These are phyloP conservation scores for Thelephora terrestris DNA, from an alignment of 1,284 basidiomycete genomes.

Conservation along the genomic window DNA sequence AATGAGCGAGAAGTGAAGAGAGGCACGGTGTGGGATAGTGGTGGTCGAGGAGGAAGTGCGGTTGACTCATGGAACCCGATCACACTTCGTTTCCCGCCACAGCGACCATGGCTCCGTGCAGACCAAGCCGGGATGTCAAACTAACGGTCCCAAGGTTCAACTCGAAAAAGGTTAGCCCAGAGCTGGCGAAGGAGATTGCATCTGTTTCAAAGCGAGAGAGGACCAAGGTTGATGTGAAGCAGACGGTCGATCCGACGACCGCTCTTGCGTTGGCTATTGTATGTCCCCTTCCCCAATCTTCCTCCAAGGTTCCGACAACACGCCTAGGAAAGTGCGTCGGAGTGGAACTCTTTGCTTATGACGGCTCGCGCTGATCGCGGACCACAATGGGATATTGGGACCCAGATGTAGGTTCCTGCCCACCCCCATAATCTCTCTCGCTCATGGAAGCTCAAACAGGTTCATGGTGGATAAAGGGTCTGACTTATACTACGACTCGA, in stretches of 20 bases:
- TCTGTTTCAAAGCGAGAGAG: conserved; percentile 37
- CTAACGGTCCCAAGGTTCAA: conserved; percentile 66
- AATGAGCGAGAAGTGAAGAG: background rate
- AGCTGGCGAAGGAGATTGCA: conserved; percentile 49
- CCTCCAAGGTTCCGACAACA: background rate
- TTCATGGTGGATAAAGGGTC: conserved; percentile 49
- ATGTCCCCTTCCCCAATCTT: conserved; percentile 17
- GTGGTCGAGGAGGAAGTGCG: background rate
- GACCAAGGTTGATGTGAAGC: conserved; percentile 44
- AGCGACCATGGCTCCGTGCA: conserved; percentile 43
- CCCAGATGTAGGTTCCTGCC: conserved; percentile 51
- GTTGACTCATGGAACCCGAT: background rate
- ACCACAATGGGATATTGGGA: conserved; percentile 78
- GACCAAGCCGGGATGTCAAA: conserved; percentile 39
- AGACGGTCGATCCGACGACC: conserved; percentile 47
- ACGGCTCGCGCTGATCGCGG: conserved; percentile 71
- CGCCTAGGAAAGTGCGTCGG: conserved; percentile 63
- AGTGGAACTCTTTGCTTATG: conserved; percentile 73
- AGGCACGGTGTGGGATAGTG: background rate
- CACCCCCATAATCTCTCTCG: background rate
- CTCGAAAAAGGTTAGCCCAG: conserved; percentile 55
- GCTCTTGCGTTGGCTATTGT: conserved; percentile 51
- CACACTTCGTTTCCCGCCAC: background rate
- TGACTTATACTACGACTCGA: conserved; percentile 56
- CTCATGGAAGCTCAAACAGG: conserved; percentile 22